Conservation (phyloP, 768 basidiomycete genomes). For the Suillus lakei region DNA sequence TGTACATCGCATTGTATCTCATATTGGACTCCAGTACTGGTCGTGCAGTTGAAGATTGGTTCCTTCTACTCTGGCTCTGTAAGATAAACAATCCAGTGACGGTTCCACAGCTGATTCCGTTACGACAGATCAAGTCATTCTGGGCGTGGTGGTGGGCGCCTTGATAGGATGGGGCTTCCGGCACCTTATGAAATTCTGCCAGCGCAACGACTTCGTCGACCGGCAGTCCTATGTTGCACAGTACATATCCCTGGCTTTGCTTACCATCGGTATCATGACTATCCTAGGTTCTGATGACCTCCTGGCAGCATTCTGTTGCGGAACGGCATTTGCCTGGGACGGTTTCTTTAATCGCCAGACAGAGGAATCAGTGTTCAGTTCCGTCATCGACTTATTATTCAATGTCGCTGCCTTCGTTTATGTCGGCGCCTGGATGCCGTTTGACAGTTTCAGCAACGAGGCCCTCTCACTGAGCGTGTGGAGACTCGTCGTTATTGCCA, state of each 20-base stretch:
- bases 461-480: constrained; percentile 76
- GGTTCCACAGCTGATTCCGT: constrained; percentile 12
- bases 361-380: constrained; percentile 93
- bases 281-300: constrained; percentile 93
- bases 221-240: constrained; percentile 95
- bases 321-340: constrained; percentile 96
- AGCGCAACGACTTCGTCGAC: constrained; percentile 86
- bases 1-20: constrained; percentile 89
- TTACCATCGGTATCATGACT: constrained; percentile 83
- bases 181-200: constrained; percentile 92
- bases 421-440: constrained; percentile 98
- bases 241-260: constrained; percentile 81
- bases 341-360: constrained; percentile 93
- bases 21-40: constrained; percentile 66
- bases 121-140: constrained; percentile 69
- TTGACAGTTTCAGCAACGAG: constrained; percentile 72
- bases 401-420: constrained; percentile 95
- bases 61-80: constrained; percentile 87
- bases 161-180: constrained; percentile 80
- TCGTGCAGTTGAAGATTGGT: constrained; percentile 84
- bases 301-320: constrained; percentile 92
- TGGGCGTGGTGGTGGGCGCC: constrained; percentile 78
- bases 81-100: constrained; percentile 35
- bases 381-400: constrained; percentile 95
- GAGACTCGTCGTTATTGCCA: constrained; percentile 82